Conservation (phyloP, 306 rosid genomes). For the Quercus mongolica region DNA sequence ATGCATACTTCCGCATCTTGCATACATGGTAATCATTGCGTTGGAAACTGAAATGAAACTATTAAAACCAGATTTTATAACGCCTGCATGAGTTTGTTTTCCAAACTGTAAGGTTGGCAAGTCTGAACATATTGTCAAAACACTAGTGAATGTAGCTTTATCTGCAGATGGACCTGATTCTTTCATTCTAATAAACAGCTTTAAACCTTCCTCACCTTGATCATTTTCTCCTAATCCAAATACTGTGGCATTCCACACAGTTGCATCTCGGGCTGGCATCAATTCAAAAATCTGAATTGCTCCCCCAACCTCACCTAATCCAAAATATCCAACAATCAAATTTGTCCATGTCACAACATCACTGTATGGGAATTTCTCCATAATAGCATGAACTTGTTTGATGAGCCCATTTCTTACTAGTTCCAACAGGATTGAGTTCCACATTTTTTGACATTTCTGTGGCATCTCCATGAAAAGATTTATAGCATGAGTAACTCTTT, state of each 20-base stretch:
- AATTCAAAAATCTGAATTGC: constrained; percentile 32
- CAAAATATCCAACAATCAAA: constrained; percentile 48
- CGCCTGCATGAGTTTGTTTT: constrained; percentile 39
- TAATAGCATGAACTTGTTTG: constrained; percentile 41
- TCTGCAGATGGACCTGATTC: constrained; percentile 36
- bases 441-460: constrained; percentile 37
- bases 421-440: constrained; percentile 41
- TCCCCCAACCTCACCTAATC: constrained; percentile 30
- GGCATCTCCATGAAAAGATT: constrained; percentile 48
- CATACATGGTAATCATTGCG: constrained; percentile 55
- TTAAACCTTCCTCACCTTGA: constrained; percentile 44
- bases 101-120: constrained; percentile 42
- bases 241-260: constrained; percentile 46
- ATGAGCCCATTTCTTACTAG: constrained; percentile 31
- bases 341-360: constrained; percentile 50
- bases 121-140: constrained; percentile 46
- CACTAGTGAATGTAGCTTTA: constrained; percentile 45
- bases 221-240: constrained; percentile 51
- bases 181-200: constrained; percentile 45
- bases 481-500: constrained; percentile 37
- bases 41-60: constrained; percentile 40
- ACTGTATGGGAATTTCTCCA: constrained; percentile 37
- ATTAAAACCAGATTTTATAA: constrained; percentile 33
- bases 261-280: constrained; percentile 36
- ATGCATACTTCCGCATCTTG: constrained; percentile 53